Conservation (phyloP, 768 basidiomycete genomes). For the Suillus occidentalis region DNA sequence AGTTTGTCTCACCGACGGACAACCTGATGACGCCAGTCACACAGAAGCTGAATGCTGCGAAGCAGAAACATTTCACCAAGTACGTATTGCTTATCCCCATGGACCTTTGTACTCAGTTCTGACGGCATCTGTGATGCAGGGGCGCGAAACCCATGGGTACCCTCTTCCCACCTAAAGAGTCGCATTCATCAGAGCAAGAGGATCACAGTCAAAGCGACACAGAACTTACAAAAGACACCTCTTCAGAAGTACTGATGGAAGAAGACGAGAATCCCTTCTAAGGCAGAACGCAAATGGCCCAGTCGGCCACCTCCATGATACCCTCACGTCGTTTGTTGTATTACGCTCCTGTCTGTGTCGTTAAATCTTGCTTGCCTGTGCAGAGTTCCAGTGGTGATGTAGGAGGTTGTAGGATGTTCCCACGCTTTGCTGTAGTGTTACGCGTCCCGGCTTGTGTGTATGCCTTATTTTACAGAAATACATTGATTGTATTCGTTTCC, state of each 20-base stretch:
- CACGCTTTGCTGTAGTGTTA: slow-evolving; percentile 20
- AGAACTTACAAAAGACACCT: slow-evolving; percentile 34
- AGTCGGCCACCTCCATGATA: slow-evolving; percentile 19
- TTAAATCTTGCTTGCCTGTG: slow-evolving; percentile 23
- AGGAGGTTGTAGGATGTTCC: slow-evolving; percentile 22
- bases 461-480: neutral
- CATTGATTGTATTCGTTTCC: slow-evolving; percentile 6
- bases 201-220: slow-evolving; percentile 40
- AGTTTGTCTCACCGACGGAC: slow-evolving; percentile 91
- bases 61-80: slow-evolving; percentile 94
- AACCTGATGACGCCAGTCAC: slow-evolving; percentile 92
- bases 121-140: slow-evolving; percentile 33
- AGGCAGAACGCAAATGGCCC: slow-evolving; percentile 13
- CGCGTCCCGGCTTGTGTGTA: slow-evolving; percentile 12
- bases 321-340: slow-evolving; percentile 24
- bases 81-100: slow-evolving; percentile 37
- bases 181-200: slow-evolving; percentile 24
- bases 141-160: slow-evolving; percentile 59
- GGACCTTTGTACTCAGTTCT: slow-evolving; percentile 9
- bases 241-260: slow-evolving; percentile 33
- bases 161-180: slow-evolving; percentile 53
- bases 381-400: slow-evolving; percentile 3
- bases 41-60: slow-evolving; percentile 86
- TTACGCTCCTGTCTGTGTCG: slow-evolving; percentile 27
- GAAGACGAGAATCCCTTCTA: slow-evolving; percentile 78